Evolutionary conservation across 192 early-diverging fungal species (phyloP).

Genomic region (Kappamyces sp.): DNA sequence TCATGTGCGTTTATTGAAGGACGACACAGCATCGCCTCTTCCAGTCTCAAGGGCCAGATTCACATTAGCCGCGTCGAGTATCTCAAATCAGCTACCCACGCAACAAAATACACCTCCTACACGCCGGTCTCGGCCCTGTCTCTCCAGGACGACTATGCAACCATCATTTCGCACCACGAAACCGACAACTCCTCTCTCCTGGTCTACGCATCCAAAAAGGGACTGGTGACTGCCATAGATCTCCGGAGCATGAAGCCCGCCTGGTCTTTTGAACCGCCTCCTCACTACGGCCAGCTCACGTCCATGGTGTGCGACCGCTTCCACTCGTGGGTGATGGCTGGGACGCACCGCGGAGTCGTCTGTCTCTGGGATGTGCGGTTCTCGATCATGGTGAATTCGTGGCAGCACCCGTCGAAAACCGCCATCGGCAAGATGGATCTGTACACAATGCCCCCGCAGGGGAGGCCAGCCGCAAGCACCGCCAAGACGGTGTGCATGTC

Average conservation of each 20-base stretch:
- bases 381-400: constrained; percentile 58
- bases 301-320: constrained; percentile 57
- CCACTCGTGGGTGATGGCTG: constrained; percentile 63
- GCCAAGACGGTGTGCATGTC: constrained; percentile 51
- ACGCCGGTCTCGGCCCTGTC: constrained; percentile 48
- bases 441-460: neutral
- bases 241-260: constrained; percentile 62
- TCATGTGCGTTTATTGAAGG: constrained; percentile 72
- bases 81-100: constrained; percentile 26
- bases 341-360: constrained; percentile 69
- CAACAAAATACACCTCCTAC: constrained; percentile 60
- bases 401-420: constrained; percentile 66
- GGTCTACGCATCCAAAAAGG: constrained; percentile 62
- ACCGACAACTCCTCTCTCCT: constrained; percentile 60
- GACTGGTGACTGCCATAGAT: constrained; percentile 67
- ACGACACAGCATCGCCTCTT: constrained; percentile 69
- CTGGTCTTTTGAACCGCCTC: constrained; percentile 47
- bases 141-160: constrained; percentile 51
- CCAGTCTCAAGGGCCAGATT: constrained; percentile 76
- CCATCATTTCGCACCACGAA: constrained; percentile 7
- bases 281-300: constrained; percentile 56
- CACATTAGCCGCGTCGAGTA: constrained; percentile 60
- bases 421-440: constrained; percentile 53
- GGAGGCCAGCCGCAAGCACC: neutral
- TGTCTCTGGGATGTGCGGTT: constrained; percentile 77